Conservation (phyloP, 306 rosid genomes). For the Vicia faba region DNA sequence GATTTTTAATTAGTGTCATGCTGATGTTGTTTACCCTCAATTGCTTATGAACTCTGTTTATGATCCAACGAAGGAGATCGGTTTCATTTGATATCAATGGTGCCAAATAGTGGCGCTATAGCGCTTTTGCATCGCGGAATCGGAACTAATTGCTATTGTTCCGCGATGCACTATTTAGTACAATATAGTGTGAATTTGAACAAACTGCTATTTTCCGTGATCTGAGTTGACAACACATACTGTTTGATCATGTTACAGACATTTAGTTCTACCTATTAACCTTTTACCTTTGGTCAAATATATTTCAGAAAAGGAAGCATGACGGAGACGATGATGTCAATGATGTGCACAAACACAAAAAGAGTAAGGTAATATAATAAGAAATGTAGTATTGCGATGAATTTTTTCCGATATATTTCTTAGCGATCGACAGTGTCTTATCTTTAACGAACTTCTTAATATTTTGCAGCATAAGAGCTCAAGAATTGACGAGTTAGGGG, state of each 20-base stretch:
- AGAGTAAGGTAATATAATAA: constrained; percentile 86
- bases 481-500: constrained; percentile 85
- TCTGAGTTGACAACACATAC: neutral
- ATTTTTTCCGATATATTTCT: constrained; percentile 17
- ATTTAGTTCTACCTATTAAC: constrained; percentile 23
- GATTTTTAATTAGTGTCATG: constrained; percentile 8
- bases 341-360: constrained; percentile 93
- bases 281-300: constrained; percentile 11
- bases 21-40: neutral
- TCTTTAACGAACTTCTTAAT: constrained; percentile 21
- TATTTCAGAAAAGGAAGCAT: constrained; percentile 94
- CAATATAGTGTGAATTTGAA: neutral
- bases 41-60: constrained; percentile 29
- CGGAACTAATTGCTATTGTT: neutral
- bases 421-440: constrained; percentile 18
- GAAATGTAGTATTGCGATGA: constrained; percentile 16
- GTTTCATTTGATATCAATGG: constrained; percentile 12
- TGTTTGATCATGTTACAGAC: constrained; percentile 16
- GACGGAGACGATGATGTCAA: constrained; percentile 90
- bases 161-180: neutral
- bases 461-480: constrained; percentile 86
- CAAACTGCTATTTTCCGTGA: neutral
- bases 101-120: neutral
- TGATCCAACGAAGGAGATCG: constrained; percentile 9
- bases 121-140: neutral